A percentile compares a stretch with the other conserved stretches of the same genome.
Evolutionary conservation across 805 yeast genomes (phyloP).

Genomic region (Yamadazyma paraphyllophila): DNA sequence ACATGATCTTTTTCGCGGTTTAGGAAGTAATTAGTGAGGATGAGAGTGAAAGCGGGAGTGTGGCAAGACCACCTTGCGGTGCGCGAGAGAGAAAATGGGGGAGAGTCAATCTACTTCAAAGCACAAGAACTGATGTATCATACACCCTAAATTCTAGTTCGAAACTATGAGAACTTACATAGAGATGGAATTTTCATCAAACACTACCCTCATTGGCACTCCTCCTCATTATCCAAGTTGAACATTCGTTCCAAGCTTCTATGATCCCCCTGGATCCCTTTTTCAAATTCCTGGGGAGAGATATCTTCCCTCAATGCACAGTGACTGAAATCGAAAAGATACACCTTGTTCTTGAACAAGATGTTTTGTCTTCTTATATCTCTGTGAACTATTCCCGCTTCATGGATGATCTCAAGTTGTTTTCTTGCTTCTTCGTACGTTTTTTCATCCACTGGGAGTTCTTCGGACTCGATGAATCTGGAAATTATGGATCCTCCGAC

Average conservation of each 20-base stretch:
- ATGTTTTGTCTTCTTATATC: not conserved
- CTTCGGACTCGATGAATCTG: constrained; percentile 2
- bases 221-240: not conserved
- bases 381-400: constrained; percentile 1
- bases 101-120: not conserved
- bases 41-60: no score
- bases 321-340: constrained; percentile 6
- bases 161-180: not conserved
- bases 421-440: not conserved
- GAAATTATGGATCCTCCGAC: constrained; percentile 1
- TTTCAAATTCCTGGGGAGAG: not conserved
- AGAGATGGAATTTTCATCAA: not conserved
- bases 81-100: no score
- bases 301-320: not conserved
- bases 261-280: not conserved
- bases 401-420: constrained; percentile 3
- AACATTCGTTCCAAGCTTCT: not conserved
- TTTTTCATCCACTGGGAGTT: not conserved
- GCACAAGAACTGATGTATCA: not conserved
- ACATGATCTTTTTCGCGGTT: not conserved
- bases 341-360: not conserved
- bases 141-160: not conserved
- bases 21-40: no score
- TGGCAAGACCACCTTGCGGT: no score
- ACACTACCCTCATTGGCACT: not conserved